These are phyloP conservation scores for Agaricus subrufescens DNA, from an alignment of 768 basidiomycete genomes.

Conservation along the genomic window DNA sequence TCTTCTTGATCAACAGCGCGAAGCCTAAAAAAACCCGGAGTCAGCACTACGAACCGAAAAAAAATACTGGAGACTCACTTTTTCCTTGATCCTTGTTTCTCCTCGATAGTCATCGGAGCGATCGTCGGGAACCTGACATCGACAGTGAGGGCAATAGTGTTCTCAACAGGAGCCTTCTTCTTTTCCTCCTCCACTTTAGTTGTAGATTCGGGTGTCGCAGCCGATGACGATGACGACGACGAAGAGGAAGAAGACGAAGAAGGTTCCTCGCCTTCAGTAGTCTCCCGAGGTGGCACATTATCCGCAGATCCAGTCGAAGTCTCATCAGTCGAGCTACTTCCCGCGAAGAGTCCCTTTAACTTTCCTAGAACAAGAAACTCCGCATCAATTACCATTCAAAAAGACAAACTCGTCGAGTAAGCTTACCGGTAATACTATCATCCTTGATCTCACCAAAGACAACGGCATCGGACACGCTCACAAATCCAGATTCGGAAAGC, in stretches of 20 bases:
- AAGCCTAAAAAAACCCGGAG: constrained; percentile 43
- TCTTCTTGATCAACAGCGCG: constrained; percentile 77
- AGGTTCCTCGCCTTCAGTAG: constrained; percentile 17
- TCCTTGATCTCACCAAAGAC: constrained; percentile 80
- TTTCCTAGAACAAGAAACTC: constrained; percentile 42
- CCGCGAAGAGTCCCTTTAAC: constrained; percentile 84
- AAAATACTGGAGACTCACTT: constrained; percentile 44
- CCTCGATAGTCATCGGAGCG: constrained; percentile 69
- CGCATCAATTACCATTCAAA: not conserved
- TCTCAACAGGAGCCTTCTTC: constrained; percentile 39
- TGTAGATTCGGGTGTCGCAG: constrained; percentile 32
- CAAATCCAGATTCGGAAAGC: constrained; percentile 84
- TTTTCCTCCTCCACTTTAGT: constrained; percentile 34
- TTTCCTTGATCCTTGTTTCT: constrained; percentile 70
- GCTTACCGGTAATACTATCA: constrained; percentile 67
- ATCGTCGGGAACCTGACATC: constrained; percentile 60
- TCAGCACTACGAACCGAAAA: not conserved
- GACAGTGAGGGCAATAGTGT: constrained; percentile 66
- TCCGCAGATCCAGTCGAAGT: constrained; percentile 35
- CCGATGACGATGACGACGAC: constrained; percentile 24
- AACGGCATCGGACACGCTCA: constrained; percentile 74
- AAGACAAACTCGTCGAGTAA: constrained; percentile 1
- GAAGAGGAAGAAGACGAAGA: constrained; percentile 24
- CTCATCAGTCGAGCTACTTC: constrained; percentile 38
- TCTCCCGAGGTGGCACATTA: constrained; percentile 39